A percentile compares a stretch with the other conserved stretches of the same genome.
phyloP scores from a whole-genome alignment of 257 asterid species.

The Ajuga chamaepitys region DNA sequence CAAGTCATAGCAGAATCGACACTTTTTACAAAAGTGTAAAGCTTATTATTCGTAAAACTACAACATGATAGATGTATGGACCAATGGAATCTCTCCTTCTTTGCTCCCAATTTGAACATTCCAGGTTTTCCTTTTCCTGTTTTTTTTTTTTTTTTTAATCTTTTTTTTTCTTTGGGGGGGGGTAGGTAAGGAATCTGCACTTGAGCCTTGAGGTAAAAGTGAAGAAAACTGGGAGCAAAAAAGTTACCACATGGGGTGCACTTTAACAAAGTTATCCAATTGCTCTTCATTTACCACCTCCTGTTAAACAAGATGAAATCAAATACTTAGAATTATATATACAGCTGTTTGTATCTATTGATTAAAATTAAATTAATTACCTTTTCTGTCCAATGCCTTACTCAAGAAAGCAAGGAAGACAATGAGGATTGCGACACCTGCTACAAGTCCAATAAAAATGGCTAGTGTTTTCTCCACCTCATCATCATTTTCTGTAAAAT shows the following conservation, averaged over 20 bases:
- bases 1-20: conserved; percentile 11
- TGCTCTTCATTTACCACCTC: conserved; percentile 29
- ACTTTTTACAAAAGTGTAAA: conserved; percentile 17
- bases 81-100: conserved; percentile 11
- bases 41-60: conserved; percentile 20
- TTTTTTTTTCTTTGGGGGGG: not conserved
- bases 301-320: not conserved
- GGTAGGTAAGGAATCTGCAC: not conserved
- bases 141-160: too few species aligned
- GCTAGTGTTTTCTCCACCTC: conserved; percentile 74
- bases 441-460: conserved; percentile 72
- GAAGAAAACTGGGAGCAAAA: conserved; percentile 10
- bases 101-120: conserved; percentile 8
- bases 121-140: conserved; percentile 4
- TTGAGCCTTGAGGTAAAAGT: not conserved
- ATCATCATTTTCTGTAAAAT: conserved; percentile 34
- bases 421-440: conserved; percentile 68
- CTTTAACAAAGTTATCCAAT: not conserved
- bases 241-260: conserved; percentile 10
- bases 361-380: conserved; percentile 20
- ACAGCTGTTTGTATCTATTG: not conserved
- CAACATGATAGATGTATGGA: conserved; percentile 12
- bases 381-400: conserved; percentile 45
- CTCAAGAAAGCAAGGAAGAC: conserved; percentile 69
- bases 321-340: not conserved